These are phyloP conservation scores for Rhizopogon roseolus DNA, from an alignment of 768 basidiomycete genomes.

Conservation along the genomic window DNA sequence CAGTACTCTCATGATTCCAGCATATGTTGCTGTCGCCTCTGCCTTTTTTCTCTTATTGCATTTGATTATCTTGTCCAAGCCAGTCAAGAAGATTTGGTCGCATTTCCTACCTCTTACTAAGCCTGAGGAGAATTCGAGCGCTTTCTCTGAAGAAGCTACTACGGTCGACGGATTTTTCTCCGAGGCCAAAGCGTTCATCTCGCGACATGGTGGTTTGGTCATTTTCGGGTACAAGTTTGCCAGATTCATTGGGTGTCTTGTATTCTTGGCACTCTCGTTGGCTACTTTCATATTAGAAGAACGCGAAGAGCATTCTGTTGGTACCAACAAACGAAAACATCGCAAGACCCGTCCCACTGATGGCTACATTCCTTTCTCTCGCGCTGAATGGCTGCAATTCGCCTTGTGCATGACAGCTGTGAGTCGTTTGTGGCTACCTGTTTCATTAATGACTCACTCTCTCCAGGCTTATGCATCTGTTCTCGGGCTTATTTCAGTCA, in stretches of 20 bases:
- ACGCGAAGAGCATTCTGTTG: neutral
- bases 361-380: neutral
- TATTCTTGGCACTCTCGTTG: conserved; percentile 15
- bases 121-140: neutral
- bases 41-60: conserved; percentile 2
- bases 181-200: conserved; percentile 24
- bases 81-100: conserved; percentile 2
- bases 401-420: conserved; percentile 10
- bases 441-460: neutral
- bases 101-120: neutral
- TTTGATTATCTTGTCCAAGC: conserved; percentile 1
- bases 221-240: conserved; percentile 19
- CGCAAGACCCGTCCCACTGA: neutral
- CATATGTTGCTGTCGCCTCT: conserved; percentile 8
- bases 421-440: neutral
- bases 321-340: neutral
- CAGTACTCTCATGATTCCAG: conserved; percentile 10
- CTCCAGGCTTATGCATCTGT: conserved; percentile 37
- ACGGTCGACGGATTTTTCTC: conserved; percentile 12
- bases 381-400: conserved; percentile 5
- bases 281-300: conserved; percentile 2
- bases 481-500: conserved; percentile 33
- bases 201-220: conserved; percentile 14
- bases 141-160: neutral
- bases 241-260: conserved; percentile 16